phyloP scores from a whole-genome alignment of 1,284 basidiomycete genomes.

The Cutaneotrichosporon sp. region DNA sequence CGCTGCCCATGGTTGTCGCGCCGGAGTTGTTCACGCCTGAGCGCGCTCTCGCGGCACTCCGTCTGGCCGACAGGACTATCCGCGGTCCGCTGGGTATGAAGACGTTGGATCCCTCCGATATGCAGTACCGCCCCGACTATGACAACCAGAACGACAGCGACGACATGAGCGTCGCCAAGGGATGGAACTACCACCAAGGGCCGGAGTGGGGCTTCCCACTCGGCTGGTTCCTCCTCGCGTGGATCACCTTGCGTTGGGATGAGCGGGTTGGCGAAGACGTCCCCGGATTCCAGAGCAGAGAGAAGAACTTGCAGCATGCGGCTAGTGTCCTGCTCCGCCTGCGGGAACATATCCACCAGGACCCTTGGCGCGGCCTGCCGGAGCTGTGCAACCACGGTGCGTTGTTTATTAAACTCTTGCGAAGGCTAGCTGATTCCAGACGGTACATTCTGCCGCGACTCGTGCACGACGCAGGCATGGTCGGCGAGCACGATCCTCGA shows the following conservation, averaged over 20 bases:
- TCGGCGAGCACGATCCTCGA: conserved; percentile 81
- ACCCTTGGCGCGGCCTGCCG: conserved; percentile 85
- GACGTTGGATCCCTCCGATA: conserved; percentile 78
- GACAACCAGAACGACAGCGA: conserved; percentile 84
- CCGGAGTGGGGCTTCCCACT: conserved; percentile 88
- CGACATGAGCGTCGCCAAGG: conserved; percentile 80
- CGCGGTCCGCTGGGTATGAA: conserved; percentile 87
- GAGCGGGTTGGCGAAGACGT: conserved; percentile 50
- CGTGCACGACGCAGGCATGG: conserved; percentile 90
- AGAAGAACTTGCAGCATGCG: conserved; percentile 68
- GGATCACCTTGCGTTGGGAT: conserved; percentile 72
- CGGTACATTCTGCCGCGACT: conserved; percentile 74
- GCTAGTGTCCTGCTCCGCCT: conserved; percentile 65
- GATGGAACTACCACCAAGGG: conserved; percentile 65
- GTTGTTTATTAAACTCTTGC: conserved; percentile 6
- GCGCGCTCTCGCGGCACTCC: conserved; percentile 72
- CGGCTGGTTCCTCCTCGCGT: conserved; percentile 92
- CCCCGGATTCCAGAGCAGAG: conserved; percentile 48
- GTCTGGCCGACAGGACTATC: conserved; percentile 68
- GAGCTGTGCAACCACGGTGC: conserved; percentile 74
- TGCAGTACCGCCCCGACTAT: conserved; percentile 81
- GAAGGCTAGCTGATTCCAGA: conserved; percentile 37
- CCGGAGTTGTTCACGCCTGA: conserved; percentile 85
- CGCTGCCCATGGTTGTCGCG: conserved; percentile 93
- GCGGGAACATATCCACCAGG: conserved; percentile 66